Evolutionary conservation across 208 protist species (phyloP), one percentile per base, ranked within the genome.

Genomic region (Leishmania martiniquensis): DNA sequence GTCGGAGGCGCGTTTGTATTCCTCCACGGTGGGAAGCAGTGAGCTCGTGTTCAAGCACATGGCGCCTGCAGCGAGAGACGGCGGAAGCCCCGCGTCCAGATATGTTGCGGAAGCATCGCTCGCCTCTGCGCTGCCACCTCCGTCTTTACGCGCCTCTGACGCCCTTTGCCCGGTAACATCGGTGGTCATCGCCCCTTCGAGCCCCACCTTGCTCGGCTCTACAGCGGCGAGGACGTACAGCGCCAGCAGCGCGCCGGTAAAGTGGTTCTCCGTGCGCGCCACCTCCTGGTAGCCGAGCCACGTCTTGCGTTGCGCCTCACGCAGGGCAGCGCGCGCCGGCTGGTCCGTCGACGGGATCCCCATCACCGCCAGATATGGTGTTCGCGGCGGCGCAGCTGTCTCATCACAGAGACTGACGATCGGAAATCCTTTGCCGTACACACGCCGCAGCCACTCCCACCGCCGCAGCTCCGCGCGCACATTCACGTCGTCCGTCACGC

Each of bases 271-370:
- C 1, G n/a, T 44, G 39, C 72, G 82, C 32, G 85, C 84, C 10
- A 90, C 86, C 39, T 84, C 84, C 32, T 54, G 37, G 77, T 83
- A 90, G 22, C 70, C 45, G 79, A 86, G 77, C 80, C 88, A 90
- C 69, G 84, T 90, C 29, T 3, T 25, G 63, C 88, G 85, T 77
- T 92, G 88, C 51, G 83, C 68, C 45, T 75, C 49, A 20, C 85
- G 82, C 32, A 84, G 76, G 2, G 60, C 52, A 32, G 52, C 57
- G 15, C 88, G 55, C 32, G 49, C 77, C 7, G 72, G 67, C 32
- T 78, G 74, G 70, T 92, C 88, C 22, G 83, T 81, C 4, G 86
- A 86, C 0, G 84, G 88, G 55, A 90, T 88, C 22, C 88, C 88
- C 25, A 90, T 37, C 74, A 85, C 88, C 10, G 83, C 75, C 0